Conservation (phyloP, 1,284 basidiomycete genomes). For the Phylloboletellus chloephorus region DNA sequence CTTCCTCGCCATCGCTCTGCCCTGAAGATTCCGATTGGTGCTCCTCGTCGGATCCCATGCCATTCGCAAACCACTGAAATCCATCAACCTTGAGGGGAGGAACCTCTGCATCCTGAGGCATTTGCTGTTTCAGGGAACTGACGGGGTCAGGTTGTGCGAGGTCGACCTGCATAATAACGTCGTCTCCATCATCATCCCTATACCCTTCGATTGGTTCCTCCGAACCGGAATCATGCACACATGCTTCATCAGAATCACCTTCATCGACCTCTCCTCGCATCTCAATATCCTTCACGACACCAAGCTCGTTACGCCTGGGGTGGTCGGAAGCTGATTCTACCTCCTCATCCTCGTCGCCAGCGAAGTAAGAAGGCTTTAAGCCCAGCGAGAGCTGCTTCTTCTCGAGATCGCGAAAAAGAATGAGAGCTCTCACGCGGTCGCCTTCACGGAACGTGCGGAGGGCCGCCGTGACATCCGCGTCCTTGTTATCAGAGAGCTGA, state of each 20-base stretch:
- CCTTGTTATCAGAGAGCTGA: constrained; percentile 80
- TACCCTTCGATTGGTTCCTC: constrained; percentile 24
- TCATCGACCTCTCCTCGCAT: constrained; percentile 22
- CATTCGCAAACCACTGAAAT: constrained; percentile 64
- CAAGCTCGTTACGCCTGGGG: constrained; percentile 25
- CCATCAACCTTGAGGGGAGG: constrained; percentile 51
- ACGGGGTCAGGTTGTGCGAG: constrained; percentile 24
- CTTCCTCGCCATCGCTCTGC: constrained; percentile 48
- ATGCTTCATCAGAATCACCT: constrained; percentile 23
- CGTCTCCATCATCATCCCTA: constrained; percentile 36
- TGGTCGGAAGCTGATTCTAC: constrained; percentile 18
- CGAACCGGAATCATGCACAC: constrained; percentile 7
- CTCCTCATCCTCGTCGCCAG: constrained; percentile 37
- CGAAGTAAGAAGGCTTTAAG: constrained; percentile 87
- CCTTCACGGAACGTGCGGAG: constrained; percentile 82
- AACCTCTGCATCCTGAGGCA: constrained; percentile 14
- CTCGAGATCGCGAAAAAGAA: constrained; percentile 66
- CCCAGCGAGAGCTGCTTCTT: constrained; percentile 84
- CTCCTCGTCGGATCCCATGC: constrained; percentile 34
- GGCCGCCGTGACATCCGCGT: constrained; percentile 72
- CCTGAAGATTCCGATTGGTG: constrained; percentile 38
- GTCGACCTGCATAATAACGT: constrained; percentile 41
- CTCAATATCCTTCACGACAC: constrained; percentile 24
- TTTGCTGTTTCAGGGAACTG: constrained; percentile 16
- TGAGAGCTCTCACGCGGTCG: constrained; percentile 78